These are phyloP conservation scores for Liriodendron chinense DNA, from an alignment of 164 flowering plant genomes.

Conservation along the genomic window DNA sequence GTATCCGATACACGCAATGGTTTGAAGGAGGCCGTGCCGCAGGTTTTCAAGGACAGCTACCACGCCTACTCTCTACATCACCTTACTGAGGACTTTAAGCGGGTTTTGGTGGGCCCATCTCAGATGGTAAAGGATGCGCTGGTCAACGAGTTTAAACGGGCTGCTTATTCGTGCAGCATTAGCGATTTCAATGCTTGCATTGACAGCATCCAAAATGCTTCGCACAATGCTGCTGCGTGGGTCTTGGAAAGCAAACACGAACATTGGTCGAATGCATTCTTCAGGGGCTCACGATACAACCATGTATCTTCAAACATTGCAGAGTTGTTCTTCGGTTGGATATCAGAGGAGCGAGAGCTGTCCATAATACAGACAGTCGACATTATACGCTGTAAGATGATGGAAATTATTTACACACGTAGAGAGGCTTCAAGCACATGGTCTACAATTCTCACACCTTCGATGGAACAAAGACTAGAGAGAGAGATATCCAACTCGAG, in stretches of 20 bases:
- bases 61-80: constrained; percentile 49
- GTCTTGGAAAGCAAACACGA: constrained; percentile 54
- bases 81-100: constrained; percentile 41
- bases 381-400: constrained; percentile 52
- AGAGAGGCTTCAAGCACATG: constrained; percentile 49
- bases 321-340: constrained; percentile 54
- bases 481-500: constrained; percentile 40
- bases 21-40: constrained; percentile 33
- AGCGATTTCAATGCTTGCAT: constrained; percentile 51
- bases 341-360: constrained; percentile 47
- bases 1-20: constrained; percentile 55
- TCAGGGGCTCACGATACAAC: constrained; percentile 68
- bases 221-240: constrained; percentile 69
- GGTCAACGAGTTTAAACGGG: constrained; percentile 54
- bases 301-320: constrained; percentile 73
- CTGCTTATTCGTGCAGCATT: constrained; percentile 58
- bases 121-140: constrained; percentile 68
- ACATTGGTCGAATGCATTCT: constrained; percentile 80
- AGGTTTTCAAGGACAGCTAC: constrained; percentile 47
- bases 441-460: constrained; percentile 57
- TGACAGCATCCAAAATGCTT: constrained; percentile 59
- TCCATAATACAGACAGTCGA: constrained; percentile 75
- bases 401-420: constrained; percentile 53
- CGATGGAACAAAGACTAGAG: constrained; percentile 60
- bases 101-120: constrained; percentile 54